These are phyloP conservation scores for Mycena venus DNA, from an alignment of 768 basidiomycete genomes.

Conservation along the genomic window DNA sequence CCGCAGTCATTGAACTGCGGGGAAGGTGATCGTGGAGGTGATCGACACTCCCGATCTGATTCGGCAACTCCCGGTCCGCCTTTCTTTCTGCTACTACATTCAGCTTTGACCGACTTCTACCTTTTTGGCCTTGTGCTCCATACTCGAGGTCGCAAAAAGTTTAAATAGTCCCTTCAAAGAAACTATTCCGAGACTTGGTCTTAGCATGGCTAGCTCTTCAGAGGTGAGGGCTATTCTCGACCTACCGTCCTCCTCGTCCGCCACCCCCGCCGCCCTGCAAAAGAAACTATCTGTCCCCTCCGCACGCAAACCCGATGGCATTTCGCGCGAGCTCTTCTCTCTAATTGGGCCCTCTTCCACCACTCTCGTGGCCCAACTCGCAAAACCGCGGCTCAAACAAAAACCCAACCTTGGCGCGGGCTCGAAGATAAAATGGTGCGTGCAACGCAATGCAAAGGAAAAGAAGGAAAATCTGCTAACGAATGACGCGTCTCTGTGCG, in stretches of 20 bases:
- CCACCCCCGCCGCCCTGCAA: slow-evolving; percentile 59
- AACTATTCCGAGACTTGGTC: background rate
- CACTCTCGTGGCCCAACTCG: slow-evolving; percentile 81
- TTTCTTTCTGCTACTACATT: background rate
- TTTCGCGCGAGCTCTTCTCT: slow-evolving; percentile 92
- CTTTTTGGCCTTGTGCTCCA: too few relatives aligned
- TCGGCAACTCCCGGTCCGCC: background rate
- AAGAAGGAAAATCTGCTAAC: too few relatives aligned
- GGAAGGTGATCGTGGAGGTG: background rate
- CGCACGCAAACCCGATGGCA: slow-evolving; percentile 86
- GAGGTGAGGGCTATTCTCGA: slow-evolving; percentile 90
- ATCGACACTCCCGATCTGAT: background rate
- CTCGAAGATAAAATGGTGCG: slow-evolving; percentile 80
- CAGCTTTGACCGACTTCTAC: too few relatives aligned
- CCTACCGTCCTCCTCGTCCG: slow-evolving; percentile 62
- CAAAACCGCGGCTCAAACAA: slow-evolving; percentile 89
- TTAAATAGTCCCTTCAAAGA: too few relatives aligned
- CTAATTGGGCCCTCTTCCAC: slow-evolving; percentile 96
- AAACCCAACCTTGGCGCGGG: slow-evolving; percentile 81
- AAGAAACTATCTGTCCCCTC: slow-evolving; percentile 59
- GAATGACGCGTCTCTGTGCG: background rate
- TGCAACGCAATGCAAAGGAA: background rate
- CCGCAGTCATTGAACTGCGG: background rate
- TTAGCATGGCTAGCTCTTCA: slow-evolving; percentile 78
- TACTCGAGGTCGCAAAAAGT: background rate